Conservation (phyloP, 192 early-diverging fungal species). For the Haplosporangium gracile region DNA sequence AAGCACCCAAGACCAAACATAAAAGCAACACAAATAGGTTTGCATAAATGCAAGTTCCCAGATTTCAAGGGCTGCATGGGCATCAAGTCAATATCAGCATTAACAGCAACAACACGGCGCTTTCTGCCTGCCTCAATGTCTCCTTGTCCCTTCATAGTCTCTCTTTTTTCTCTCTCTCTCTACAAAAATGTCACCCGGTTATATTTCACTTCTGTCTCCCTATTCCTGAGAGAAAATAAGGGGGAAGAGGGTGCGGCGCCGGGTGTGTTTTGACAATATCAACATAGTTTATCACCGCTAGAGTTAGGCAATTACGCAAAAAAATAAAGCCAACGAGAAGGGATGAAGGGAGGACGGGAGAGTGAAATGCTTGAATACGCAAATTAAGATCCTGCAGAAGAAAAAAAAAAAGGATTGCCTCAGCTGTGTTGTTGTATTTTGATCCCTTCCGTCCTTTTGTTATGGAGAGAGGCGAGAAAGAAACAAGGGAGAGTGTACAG, state of each 20-base stretch:
- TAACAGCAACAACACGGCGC: neutral
- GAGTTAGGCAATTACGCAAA: neutral
- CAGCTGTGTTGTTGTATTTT: slow-evolving; percentile 7
- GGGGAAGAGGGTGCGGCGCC: neutral
- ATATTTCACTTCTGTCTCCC: neutral
- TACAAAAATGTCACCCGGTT: no score
- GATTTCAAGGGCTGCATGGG: neutral
- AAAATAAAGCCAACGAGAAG: neutral
- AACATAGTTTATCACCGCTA: no score
- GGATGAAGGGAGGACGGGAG: neutral
- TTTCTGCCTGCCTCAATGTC: neutral
- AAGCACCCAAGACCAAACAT: neutral
- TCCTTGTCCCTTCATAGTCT: no score
- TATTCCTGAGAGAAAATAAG: neutral
- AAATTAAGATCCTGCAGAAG: slow-evolving; percentile 2
- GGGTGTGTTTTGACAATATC: neutral
- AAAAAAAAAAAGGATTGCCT: neutral
- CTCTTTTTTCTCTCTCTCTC: no score
- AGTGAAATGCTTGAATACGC: neutral
- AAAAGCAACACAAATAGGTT: neutral
- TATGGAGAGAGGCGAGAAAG: neutral
- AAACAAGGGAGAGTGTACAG: neutral
- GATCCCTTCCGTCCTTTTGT: neutral
- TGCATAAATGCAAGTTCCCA: slow-evolving; percentile 3
- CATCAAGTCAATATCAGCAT: neutral